Conservation (phyloP, 2,329 filamentous ascomycete species). For the Ceratocystis variospora region DNA sequence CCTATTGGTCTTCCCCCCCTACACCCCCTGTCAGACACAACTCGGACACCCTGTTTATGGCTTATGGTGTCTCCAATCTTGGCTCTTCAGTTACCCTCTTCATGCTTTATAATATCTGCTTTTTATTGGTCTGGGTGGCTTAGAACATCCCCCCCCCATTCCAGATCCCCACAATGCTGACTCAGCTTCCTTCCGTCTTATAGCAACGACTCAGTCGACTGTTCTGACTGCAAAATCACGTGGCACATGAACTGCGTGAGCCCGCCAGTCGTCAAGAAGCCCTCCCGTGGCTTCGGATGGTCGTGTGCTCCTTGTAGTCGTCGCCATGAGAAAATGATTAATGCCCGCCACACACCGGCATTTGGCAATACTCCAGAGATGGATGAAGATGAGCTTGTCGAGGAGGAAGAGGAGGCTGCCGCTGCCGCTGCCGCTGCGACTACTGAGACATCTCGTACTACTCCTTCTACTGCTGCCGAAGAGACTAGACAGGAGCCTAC, state of each 20-base stretch:
- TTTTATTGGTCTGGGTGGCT: not conserved
- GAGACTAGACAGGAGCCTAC: conserved; percentile 47
- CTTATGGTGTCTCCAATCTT: not conserved
- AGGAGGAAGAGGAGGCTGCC: conserved; percentile 59
- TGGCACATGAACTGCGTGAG: conserved; percentile 98
- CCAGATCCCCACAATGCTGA: conserved; percentile 9
- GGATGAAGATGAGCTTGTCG: conserved; percentile 51
- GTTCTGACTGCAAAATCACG: conserved; percentile 83
- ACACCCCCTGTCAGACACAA: not conserved
- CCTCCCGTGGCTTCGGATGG: conserved; percentile 94
- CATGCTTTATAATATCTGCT: not conserved
- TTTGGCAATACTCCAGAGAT: conserved; percentile 48
- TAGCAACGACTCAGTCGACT: conserved; percentile 90
- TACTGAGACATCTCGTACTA: conserved; percentile 30
- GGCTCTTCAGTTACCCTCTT: not conserved
- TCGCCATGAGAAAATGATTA: conserved; percentile 83
- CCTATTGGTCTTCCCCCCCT: not conserved
- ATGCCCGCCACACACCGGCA: conserved; percentile 69
- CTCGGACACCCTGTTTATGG: not conserved
- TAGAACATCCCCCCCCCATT: no score
- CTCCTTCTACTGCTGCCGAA: conserved; percentile 32
- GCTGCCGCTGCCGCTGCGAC: conserved; percentile 39
- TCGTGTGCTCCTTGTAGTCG: conserved; percentile 91
- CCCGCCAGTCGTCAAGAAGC: conserved; percentile 85
- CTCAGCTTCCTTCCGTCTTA: conserved; percentile 15